Evolutionary conservation across 2,329 filamentous ascomycete species (phyloP).

Genomic region (Coleophoma cylindrospora): DNA sequence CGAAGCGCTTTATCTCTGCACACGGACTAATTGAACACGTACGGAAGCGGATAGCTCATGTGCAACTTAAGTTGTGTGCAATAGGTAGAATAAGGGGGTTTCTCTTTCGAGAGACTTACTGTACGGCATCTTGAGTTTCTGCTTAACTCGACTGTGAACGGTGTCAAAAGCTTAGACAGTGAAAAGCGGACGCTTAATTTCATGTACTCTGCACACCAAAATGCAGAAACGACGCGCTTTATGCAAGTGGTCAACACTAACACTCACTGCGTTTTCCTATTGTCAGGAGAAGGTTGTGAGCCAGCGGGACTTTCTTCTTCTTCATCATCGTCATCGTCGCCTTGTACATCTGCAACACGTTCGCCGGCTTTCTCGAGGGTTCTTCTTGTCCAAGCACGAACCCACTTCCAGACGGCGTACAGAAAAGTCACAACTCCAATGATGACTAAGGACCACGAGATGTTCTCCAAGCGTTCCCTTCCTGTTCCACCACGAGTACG

Average conservation of each 20-base stretch:
- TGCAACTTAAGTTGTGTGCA: constrained; percentile 95
- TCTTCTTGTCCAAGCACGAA: constrained; percentile 66
- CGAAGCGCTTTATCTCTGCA: constrained; percentile 63
- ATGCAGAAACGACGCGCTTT: too few relatives aligned
- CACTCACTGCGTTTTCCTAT: background rate
- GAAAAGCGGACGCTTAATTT: too few relatives aligned
- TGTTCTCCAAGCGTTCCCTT: constrained; percentile 69
- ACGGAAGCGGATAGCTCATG: constrained; percentile 46
- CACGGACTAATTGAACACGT: constrained; percentile 89
- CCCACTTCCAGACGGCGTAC: constrained; percentile 73
- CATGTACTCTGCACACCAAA: too few relatives aligned
- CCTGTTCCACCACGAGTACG: constrained; percentile 57
- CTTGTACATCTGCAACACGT: constrained; percentile 76
- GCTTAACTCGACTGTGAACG: background rate
- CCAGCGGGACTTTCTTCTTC: constrained; percentile 28
- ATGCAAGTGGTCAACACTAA: background rate
- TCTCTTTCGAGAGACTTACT: background rate
- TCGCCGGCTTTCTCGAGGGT: constrained; percentile 76
- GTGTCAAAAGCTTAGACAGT: background rate
- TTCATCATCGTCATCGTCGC: constrained; percentile 49
- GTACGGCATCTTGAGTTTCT: background rate
- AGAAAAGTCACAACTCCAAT: constrained; percentile 79
- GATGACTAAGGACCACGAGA: constrained; percentile 74
- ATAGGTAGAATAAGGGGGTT: constrained; percentile 8
- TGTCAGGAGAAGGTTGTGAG: background rate